Conservation (phyloP, 2,329 filamentous ascomycete species). For the Phialophora chinensis region DNA sequence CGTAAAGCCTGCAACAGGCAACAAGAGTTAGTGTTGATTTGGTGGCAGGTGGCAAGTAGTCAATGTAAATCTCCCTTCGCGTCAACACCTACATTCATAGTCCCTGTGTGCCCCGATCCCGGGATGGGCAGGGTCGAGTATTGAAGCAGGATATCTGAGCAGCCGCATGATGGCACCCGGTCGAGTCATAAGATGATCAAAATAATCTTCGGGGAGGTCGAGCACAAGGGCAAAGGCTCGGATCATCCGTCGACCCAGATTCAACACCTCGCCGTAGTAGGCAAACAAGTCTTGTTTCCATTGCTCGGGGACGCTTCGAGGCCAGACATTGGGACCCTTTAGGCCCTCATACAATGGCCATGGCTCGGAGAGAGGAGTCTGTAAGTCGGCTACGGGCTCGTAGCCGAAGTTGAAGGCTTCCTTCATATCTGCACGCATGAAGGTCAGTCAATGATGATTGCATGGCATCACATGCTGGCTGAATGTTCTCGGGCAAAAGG, state of each 20-base stretch:
- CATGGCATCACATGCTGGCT: too few species aligned
- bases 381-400: constrained; percentile 49
- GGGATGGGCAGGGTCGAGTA: constrained; percentile 22
- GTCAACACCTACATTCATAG: not conserved
- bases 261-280: constrained; percentile 58
- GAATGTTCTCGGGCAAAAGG: too few species aligned
- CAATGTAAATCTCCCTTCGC: too few species aligned
- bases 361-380: constrained; percentile 13
- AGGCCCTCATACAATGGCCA: constrained; percentile 15
- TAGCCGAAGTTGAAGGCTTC: constrained; percentile 52
- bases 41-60: not conserved
- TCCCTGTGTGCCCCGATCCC: constrained; percentile 7
- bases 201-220: constrained; percentile 60
- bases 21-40: too few species aligned
- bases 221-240: constrained; percentile 62
- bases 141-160: constrained; percentile 54
- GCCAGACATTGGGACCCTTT: constrained; percentile 11
- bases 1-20: constrained; percentile 52
- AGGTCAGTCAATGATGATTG: not conserved
- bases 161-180: constrained; percentile 53
- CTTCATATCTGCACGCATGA: constrained; percentile 13
- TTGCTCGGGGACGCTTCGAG: constrained; percentile 48
- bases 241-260: constrained; percentile 58
- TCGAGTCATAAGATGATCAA: constrained; percentile 60
- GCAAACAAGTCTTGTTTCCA: constrained; percentile 55